Evolutionary conservation across 345 rosid genomes (phyloP), one percentile per base, ranked within the genome.

Genomic region (Murraya koenigii): DNA sequence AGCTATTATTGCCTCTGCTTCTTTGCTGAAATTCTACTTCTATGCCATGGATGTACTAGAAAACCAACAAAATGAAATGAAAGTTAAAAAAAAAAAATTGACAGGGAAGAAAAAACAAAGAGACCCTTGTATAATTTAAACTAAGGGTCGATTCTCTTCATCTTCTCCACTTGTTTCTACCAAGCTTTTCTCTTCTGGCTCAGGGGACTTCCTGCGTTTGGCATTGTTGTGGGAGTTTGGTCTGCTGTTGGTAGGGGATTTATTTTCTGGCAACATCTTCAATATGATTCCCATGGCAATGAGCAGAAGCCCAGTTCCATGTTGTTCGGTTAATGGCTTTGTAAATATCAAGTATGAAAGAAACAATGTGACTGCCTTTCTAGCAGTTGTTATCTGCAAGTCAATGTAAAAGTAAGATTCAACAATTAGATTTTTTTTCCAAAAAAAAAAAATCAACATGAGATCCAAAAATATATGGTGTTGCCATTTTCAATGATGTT

Each of bases 311-410:
- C 97, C 97, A 0, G 91, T 88, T 25, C 93, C 90, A 72, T 93
- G 97, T 58, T 91, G 98, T 47, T 85, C 97, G 0, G 97, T 93
- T 47, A 95, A 80, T 8, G 98, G 95, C 81, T 95, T 95, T 5
- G 98, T 93, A 80, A 95, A 94, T 77, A 94, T 89, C 86, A 93
- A 77, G 88, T 91, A 95, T 1, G 98, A 95, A 1, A 95, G 83
- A 74, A 95, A 77, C 79, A 91, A 82, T 3, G 98, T 93, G 55
- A 91, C 97, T 0, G 97, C 88, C 78, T 89, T 91, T 70, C 90
- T 89, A 6, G 93, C 90, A n/a, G 93, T 88, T n/a, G 95, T 89
- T 72, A 88, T 82, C 91, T 87, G 85, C 35, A 44, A 13, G 49
- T 44, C 17, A 44, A 44, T 44, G 49, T 0, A 11, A 44, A 44